phyloP scores from a whole-genome alignment of 768 basidiomycete species.

The Tricholoma flavovirens region DNA sequence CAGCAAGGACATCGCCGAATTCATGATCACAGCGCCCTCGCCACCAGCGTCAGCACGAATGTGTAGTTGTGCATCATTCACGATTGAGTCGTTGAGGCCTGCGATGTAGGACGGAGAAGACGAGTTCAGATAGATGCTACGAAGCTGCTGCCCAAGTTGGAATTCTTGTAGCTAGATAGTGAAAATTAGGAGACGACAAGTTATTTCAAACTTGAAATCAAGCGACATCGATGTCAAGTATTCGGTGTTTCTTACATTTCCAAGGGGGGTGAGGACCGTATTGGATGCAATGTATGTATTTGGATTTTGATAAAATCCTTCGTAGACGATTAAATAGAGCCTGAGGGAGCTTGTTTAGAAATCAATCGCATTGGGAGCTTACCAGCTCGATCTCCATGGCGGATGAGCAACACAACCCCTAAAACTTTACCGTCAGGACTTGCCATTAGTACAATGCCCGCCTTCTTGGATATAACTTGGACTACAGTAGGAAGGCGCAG shows the following conservation, averaged over 20 bases:
- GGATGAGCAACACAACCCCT: conserved; percentile 50
- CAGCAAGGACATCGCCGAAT: conserved; percentile 60
- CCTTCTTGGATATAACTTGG: background rate
- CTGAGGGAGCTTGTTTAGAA: too few relatives aligned
- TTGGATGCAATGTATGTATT: conserved; percentile 48
- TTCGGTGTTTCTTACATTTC: conserved; percentile 44
- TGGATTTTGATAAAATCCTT: conserved; percentile 63
- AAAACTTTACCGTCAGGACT: conserved; percentile 32
- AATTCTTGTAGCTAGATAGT: conserved; percentile 46
- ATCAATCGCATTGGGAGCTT: background rate
- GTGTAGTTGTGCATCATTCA: conserved; percentile 30
- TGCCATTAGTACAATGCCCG: conserved; percentile 11
- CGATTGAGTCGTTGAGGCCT: conserved; percentile 32
- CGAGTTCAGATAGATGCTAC: conserved; percentile 45
- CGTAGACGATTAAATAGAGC: background rate
- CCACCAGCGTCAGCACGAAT: conserved; percentile 65
- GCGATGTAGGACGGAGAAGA: conserved; percentile 50
- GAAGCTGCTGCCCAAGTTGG: conserved; percentile 49
- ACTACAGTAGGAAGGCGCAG: background rate
- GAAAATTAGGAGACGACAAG: background rate
- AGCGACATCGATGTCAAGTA: too few relatives aligned
- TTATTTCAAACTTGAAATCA: too few relatives aligned
- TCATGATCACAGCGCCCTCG: conserved; percentile 61
- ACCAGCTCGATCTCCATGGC: conserved; percentile 58
- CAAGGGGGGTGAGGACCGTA: conserved; percentile 63